Base-by-base conservation (phyloP, 2,329 filamentous ascomycete genomes). In the Pseudocercospora macadamiae region DNA sequence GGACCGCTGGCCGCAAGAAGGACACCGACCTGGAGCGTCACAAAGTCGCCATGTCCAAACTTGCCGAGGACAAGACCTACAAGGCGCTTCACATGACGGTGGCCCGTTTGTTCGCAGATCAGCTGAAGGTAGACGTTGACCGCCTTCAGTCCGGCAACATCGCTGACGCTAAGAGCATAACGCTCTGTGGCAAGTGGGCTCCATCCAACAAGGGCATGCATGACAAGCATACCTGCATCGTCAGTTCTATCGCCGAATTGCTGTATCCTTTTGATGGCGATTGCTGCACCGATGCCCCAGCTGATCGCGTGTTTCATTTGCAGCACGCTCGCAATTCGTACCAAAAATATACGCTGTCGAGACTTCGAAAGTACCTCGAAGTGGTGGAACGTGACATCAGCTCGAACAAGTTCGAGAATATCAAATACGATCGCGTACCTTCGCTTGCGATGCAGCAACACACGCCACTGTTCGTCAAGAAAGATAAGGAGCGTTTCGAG, bases 181-280 rank as follows among this genome's bases (percentile, higher is more conserved):
- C 82, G 0, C 77, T 86, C 0, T 84, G 82, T 55, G 83, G 78
- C 2, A 87, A 87, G 61, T 87, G 84, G 85, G 82, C 83, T 1
- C 85, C 85, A 1, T 79, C 80, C 0, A 76, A 80, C 16, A 78
- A 79, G 30, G 77, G 75, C 34, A 83, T 83, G 63, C 83, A 86
- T 63, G 85, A 87, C 69, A 79, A 80, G 62, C 80, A 85, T 61
- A 86, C 84, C 2, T 80, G 81, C 62, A 77, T 87, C 60, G 76
- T 81, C 28, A 82, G 80, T 45, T 79, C 81, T 10, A 86, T 87
- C 55, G 80, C 84, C 4, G 84, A 87, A 70, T 73, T 82, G 10
- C 65, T 86, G 7, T 77, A 81, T 60, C 78, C 81, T 0, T 70
- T 75, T 3, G 68, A 69, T 0, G 63, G 73, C 3, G 55, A 72